Base-by-base conservation (phyloP, 208 protist genomes). In the Lotmaria passim region DNA sequence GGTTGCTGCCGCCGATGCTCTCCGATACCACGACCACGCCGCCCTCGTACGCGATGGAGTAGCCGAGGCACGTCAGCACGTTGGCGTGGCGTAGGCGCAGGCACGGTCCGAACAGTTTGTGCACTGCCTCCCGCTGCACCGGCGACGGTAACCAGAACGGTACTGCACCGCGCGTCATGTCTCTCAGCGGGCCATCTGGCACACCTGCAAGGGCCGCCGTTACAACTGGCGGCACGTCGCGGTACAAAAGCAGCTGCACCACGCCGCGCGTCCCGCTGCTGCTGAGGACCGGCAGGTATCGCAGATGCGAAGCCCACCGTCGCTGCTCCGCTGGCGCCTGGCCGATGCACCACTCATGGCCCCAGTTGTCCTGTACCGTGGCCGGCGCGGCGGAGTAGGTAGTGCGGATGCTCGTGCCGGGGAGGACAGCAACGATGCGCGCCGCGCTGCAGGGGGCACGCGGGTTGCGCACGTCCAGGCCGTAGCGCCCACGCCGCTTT, bases 1-100 rank as follows among this genome's bases (percentile, higher is more conserved):
- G 62, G 34, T 60, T 70, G 19, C 82, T 75, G 23, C 79, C 79
- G 34, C 73, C 47, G 56, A 55, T 73, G 53, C 65, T 78, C 61
- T 88, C 78, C 65, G 68, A 79, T 23, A 83, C 58, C 44, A 73
- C 26, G 24, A 46, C 55, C 39, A 64, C 57, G 21, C 58, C 61
- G 14, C 72, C 63, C 47, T 67, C 58, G 14, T 48, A 21, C 0
- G 59, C 34, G 11, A 43, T 17, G 24, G 58, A 69, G 63, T 61
- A 71, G 28, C 28, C 21, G n/a, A 66, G 19, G 23, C 34, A 36
- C 0, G n/a, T 8, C 2, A 58, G 72, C 23, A 71, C 19, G 44
- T 69, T 68, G 7, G 53, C 34, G 53, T 76, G 69, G 24, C 26
- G 52, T 30, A 61, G 24, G 17, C 3, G 21, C n/a, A 28, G 64